phyloP scores from a whole-genome alignment of 163 green algal species.

The Volvox carteri region DNA sequence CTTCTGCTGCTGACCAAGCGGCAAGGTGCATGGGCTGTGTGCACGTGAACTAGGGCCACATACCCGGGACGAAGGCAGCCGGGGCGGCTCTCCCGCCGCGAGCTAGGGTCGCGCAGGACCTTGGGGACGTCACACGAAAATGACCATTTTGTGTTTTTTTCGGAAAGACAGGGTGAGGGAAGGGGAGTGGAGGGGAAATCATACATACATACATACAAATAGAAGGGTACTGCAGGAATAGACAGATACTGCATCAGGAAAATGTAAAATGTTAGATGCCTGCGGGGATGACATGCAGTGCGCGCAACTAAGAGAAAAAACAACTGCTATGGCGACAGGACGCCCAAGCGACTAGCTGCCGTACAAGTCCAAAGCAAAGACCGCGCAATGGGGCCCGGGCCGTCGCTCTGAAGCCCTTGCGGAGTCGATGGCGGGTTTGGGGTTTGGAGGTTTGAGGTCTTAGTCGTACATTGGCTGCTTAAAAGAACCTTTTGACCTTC shows the following conservation, averaged over 20 bases:
- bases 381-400: no score
- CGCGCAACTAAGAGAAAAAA: no score
- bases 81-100: background rate
- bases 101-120: constrained; percentile 43
- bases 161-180: background rate
- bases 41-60: constrained; percentile 79
- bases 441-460: no score
- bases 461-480: no score
- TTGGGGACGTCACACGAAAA: background rate
- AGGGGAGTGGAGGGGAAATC: background rate
- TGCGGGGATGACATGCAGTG: no score
- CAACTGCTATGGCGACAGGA: no score
- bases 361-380: no score
- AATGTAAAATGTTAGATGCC: no score
- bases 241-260: no score
- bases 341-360: no score
- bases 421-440: no score
- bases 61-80: constrained; percentile 69
- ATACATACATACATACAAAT: background rate
- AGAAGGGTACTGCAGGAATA: background rate
- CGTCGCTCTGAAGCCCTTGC: no score
- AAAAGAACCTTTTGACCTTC: background rate
- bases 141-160: background rate
- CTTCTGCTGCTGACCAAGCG: constrained; percentile 68
- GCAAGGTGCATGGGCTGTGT: constrained; percentile 78